phyloP scores from a whole-genome alignment of 345 rosid genomes.

The Mallotus nudiflorus region DNA sequence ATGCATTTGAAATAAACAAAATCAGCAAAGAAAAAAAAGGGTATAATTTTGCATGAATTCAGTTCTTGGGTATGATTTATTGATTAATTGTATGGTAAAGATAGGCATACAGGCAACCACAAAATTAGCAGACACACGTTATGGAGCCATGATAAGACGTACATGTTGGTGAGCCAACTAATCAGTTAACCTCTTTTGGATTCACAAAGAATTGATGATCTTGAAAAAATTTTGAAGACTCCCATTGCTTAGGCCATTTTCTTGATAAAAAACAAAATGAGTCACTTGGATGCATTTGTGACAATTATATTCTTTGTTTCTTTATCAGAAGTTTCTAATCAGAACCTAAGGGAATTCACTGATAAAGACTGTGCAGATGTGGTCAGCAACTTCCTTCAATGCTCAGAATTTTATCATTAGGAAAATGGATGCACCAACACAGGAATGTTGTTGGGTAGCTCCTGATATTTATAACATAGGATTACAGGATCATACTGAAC shows the following conservation, averaged over 20 bases:
- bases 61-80: too few species aligned
- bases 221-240: not conserved
- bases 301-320: not conserved
- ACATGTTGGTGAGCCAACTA: not conserved
- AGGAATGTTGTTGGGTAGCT: not conserved
- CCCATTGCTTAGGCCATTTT: not conserved
- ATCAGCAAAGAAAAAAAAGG: too few species aligned
- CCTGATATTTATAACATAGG: not conserved
- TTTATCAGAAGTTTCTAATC: not conserved
- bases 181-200: not conserved
- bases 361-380: not conserved
- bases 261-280: not conserved
- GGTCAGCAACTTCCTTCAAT: not conserved
- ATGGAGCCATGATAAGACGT: conserved; percentile 9
- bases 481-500: not conserved
- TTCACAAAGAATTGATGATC: not conserved
- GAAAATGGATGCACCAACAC: not conserved
- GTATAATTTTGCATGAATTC: too few species aligned
- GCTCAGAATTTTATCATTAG: not conserved
- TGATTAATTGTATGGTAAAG: too few species aligned
- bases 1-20: too few species aligned
- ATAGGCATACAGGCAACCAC: too few species aligned
- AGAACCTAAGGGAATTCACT: not conserved
- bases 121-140: too few species aligned
- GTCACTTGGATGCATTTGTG: not conserved